Base-by-base conservation (phyloP, 2,329 filamentous ascomycete species). In the Emergomyces africanus region DNA sequence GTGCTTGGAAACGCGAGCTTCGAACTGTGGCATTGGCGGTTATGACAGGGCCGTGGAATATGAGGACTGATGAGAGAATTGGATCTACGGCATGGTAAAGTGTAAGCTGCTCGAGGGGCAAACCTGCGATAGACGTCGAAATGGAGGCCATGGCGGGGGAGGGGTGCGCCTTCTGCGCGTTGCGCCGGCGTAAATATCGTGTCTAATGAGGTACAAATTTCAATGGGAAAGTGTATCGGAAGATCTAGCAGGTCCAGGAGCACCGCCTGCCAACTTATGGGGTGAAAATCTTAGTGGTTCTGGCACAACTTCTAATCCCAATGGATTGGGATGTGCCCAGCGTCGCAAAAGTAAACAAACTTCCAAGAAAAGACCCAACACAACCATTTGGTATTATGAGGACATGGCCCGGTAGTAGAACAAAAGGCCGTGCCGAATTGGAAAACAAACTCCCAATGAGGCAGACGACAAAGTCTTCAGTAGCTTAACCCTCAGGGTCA, bases 31-130 rank as follows among this genome's bases (percentile, higher is more conserved):
- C 88, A 75, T 95, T 95, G 68, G 89, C 86, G 49, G 90, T 95
- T 35, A 91, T 90, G 53, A 92, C 92, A 18, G 90, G 84, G 15
- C 92, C 92, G 73, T 96, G 89, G 79, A 97, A 96, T 72, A 96
- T 81, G 66, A 97, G 81, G 66, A 97, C 80, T 57, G 91, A 74
- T 85, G 63, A 90, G 80, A 75, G 91, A 82, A 73, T 85, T 62
- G 89, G 84, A 74, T 99, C 94, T 71, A 85, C 87, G 66, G 90
- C 85, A 76, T 95, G 87, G 80, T 95, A 97, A 68, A 96, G 88
- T 70, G 83, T 85, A 72, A 96, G 83, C 71, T 88, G 81, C 72
- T 92, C 88, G 71, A 88, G 81, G 73, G 89, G 86, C 73, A 96
- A 81, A 69, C 84, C 77, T 59, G 81, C 84, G 78, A 90, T 82